phyloP scores from a whole-genome alignment of 2,329 filamentous ascomycete species.

The Alternaria arbusti region DNA sequence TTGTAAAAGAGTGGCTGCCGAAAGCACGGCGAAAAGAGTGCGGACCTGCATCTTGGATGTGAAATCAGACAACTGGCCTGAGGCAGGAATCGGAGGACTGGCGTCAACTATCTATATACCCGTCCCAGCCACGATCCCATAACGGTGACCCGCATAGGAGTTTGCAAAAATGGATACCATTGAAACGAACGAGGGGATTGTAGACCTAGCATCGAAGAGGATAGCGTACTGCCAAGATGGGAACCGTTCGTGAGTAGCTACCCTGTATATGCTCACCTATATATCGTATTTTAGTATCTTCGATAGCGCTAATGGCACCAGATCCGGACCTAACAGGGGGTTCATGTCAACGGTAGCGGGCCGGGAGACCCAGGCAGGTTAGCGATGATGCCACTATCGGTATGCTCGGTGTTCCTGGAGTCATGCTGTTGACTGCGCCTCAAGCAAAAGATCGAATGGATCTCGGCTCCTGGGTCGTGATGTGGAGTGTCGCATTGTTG shows the following conservation, averaged over 20 bases:
- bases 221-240: constrained; percentile 1
- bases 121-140: constrained; percentile 2
- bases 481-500: neutral
- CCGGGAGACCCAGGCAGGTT: constrained; percentile 6
- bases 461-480: neutral
- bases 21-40: constrained; percentile 18
- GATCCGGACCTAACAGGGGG: neutral
- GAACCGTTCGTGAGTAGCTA: constrained; percentile 6
- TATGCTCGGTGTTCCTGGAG: constrained; percentile 7
- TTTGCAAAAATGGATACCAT: neutral
- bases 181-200: constrained; percentile 6
- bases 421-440: constrained; percentile 9
- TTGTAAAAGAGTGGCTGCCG: constrained; percentile 22
- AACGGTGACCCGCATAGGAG: constrained; percentile 17
- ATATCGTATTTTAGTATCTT: constrained; percentile 6
- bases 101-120: constrained; percentile 7
- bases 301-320: constrained; percentile 3
- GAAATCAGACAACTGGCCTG: constrained; percentile 9
- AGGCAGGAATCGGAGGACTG: neutral
- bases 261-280: neutral
- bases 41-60: constrained; percentile 21
- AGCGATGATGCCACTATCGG: constrained; percentile 5
- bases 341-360: constrained; percentile 6
- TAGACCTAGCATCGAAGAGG: neutral
- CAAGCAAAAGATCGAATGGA: neutral